Base-by-base conservation (phyloP, 2,329 filamentous ascomycete species). In the Arachnopeziza araneosa region DNA sequence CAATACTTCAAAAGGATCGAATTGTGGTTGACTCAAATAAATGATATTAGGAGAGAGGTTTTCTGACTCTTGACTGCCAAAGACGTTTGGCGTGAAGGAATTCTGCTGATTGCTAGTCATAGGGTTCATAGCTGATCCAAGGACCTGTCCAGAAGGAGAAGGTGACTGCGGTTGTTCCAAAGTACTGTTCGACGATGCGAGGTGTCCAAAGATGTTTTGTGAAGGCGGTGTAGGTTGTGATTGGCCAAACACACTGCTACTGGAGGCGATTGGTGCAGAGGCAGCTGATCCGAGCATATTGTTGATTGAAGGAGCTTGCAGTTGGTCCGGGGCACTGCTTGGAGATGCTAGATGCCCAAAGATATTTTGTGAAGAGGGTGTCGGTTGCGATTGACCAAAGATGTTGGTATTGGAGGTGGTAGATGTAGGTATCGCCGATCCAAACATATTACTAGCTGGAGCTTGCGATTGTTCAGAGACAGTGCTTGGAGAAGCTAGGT, bases 401-500 rank as follows among this genome's bases (percentile, higher is more conserved):
- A 62, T 19, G 48, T 57, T 62, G 44, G 32, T 62, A 23, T 5
- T 30, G 26, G 26, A 30, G 9, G 4, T 30, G 9, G 50, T 23
- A 12, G 63, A 55, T 19, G 55, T 19, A 53, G 23, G 23, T 55
- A 61, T 56, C n/a, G 62, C 32, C 1, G 48, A 60, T 36, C 57
- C 61, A 53, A 66, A 66, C 4, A 63, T 26, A 54, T 58, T 65
- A 44, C 32, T 63, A 6, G 54, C 17, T 21, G 56, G 54, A n/a
- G 56, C 17, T 1, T 58, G 52, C 26, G 32, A 10, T 23, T 60
- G 51, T 32, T 32, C 52, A 32, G 26, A 54, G 49, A 32, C 22
- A 32, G 10, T 44, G 17, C 36, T 44, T 19, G 36, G 10, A 44
- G 36, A 6, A 44, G 5, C 17, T 44, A 19, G 17, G 10, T 44